Conservation (phyloP, 345 rosid species). For the Erodium maritimum region DNA sequence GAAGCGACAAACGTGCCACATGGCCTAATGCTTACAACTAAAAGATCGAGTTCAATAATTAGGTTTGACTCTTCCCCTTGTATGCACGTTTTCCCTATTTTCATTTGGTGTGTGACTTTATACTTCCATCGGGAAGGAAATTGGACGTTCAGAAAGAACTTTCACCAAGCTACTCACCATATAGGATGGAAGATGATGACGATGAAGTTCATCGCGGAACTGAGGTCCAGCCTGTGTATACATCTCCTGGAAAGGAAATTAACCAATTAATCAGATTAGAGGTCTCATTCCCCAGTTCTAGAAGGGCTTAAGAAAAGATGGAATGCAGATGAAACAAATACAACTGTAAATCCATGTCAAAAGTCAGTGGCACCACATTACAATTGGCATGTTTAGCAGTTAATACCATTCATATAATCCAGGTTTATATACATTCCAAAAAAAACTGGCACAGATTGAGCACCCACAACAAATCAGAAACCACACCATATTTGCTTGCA, state of each 20-base stretch:
- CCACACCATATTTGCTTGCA: not conserved
- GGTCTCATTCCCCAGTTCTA: not conserved
- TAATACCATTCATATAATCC: no score
- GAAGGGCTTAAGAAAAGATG: not conserved
- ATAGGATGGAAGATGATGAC: constrained; percentile 71
- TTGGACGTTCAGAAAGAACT: not conserved
- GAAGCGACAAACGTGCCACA: no score
- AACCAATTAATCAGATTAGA: constrained; percentile 1
- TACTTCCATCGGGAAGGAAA: not conserved
- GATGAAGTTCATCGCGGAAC: constrained; percentile 97
- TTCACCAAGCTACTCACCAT: constrained; percentile 44
- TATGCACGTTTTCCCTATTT: no score
- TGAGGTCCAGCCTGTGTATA: constrained; percentile 84
- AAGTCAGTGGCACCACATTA: not conserved
- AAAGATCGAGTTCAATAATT: no score
- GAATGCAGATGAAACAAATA: not conserved
- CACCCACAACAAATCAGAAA: not conserved
- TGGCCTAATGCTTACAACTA: no score
- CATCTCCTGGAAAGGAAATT: constrained; percentile 68
- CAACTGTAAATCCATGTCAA: not conserved
- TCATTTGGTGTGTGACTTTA: no score
- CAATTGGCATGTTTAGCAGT: no score
- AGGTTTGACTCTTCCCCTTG: no score
- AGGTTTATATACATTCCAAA: not conserved
- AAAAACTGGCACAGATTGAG: not conserved